Conservation (phyloP, 1,284 basidiomycete genomes). For the Ustilago crameri region DNA sequence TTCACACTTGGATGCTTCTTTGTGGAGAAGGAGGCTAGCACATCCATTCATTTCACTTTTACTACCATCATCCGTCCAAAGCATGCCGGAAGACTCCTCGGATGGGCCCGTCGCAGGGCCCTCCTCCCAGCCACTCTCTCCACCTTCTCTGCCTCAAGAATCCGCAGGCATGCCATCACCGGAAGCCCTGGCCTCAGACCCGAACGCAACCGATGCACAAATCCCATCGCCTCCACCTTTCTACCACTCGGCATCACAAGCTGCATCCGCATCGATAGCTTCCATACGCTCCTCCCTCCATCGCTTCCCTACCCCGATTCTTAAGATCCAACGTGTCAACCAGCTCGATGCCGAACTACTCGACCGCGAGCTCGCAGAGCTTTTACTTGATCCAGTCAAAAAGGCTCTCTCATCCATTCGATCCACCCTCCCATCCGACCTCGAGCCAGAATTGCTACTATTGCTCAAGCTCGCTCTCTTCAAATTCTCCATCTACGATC, state of each 20-base stretch:
- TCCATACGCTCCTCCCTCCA: conserved; percentile 55
- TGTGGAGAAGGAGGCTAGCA: conserved; percentile 13
- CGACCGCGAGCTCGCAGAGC: conserved; percentile 85
- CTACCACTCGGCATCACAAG: conserved; percentile 53
- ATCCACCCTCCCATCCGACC: conserved; percentile 75
- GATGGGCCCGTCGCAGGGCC: conserved; percentile 25
- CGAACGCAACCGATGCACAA: conserved; percentile 35
- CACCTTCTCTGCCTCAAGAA: neutral
- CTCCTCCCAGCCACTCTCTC: conserved; percentile 7
- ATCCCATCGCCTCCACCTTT: conserved; percentile 44
- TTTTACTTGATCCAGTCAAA: conserved; percentile 84
- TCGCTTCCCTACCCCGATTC: conserved; percentile 60
- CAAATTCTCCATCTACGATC: conserved; percentile 84
- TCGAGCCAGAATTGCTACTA: conserved; percentile 84
- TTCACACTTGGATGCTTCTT: conserved; percentile 3
- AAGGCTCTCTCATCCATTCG: conserved; percentile 74
- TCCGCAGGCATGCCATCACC: conserved; percentile 26
- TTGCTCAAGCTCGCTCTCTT: conserved; percentile 82
- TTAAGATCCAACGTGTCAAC: conserved; percentile 75
- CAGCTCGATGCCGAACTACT: conserved; percentile 93
- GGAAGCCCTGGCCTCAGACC: conserved; percentile 24
- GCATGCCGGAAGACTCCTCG: conserved; percentile 19
- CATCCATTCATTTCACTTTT: neutral
- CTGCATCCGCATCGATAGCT: conserved; percentile 46
- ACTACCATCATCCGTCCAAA: neutral